phyloP scores from a whole-genome alignment of 345 rosid species.

The Cardamine resedifolia region DNA sequence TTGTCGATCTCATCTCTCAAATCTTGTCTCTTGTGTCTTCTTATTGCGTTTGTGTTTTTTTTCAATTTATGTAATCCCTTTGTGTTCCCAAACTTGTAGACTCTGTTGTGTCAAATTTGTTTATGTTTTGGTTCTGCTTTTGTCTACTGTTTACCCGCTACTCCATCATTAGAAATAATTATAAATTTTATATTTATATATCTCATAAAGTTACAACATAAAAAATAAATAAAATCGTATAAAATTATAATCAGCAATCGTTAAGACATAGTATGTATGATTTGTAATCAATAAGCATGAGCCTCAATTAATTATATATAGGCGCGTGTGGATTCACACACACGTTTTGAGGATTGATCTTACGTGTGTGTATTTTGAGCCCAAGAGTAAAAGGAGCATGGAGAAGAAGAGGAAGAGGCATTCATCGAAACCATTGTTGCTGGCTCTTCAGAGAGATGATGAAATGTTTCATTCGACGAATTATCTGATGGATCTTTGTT shows the following conservation, averaged over 20 bases:
- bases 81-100: constrained; percentile 17
- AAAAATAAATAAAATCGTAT: constrained; percentile 27
- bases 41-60: constrained; percentile 23
- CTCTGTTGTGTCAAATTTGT: constrained; percentile 15
- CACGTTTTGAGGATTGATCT: constrained; percentile 4
- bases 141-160: neutral
- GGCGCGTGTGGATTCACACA: constrained; percentile 2
- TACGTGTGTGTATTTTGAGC: constrained; percentile 34
- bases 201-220: constrained; percentile 9
- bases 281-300: constrained; percentile 12
- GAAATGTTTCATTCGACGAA: constrained; percentile 33
- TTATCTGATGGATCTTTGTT: constrained; percentile 36
- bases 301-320: constrained; percentile 3
- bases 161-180: neutral
- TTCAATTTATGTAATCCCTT: constrained; percentile 24
- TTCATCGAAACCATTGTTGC: constrained; percentile 34
- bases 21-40: constrained; percentile 13
- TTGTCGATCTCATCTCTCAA: constrained; percentile 3
- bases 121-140: constrained; percentile 5
- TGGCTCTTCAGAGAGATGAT: constrained; percentile 33
- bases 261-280: constrained; percentile 6
- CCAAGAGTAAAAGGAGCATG: constrained; percentile 39
- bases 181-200: neutral
- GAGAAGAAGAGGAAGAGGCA: constrained; percentile 31
- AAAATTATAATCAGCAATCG: constrained; percentile 21